Percentiles rank a stretch among this genome's conserved stretches.
Evolutionary conservation across 257 asterid species (phyloP).

Genomic region (Nemophila menziesii): DNA sequence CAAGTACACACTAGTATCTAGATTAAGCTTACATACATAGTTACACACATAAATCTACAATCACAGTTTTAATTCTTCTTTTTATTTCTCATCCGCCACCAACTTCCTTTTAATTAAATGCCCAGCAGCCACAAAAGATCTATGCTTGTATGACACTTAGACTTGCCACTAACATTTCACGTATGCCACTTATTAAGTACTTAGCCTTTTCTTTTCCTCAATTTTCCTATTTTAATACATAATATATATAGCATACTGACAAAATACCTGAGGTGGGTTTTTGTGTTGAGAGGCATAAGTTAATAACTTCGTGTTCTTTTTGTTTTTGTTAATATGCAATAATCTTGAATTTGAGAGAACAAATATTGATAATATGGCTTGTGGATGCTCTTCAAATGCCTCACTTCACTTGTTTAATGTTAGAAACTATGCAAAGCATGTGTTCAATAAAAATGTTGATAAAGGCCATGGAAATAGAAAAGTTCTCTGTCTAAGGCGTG

Average conservation of each 20-base stretch:
- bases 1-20: no score
- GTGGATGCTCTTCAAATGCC: conserved; percentile 66
- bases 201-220: no score
- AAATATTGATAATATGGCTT: conserved; percentile 41
- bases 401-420: conserved; percentile 26
- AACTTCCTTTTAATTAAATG: no score
- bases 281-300: conserved; percentile 13
- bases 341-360: conserved; percentile 56
- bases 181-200: no score
- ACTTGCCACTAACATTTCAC: background rate
- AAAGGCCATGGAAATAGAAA: conserved; percentile 34
- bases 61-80: no score
- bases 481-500: conserved; percentile 38
- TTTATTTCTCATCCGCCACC: background rate
- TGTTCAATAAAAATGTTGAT: conserved; percentile 31
- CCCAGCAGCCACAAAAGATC: background rate
- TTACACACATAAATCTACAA: no score
- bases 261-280: conserved; percentile 32
- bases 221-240: no score
- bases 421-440: conserved; percentile 27
- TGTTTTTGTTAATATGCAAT: conserved; percentile 39
- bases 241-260: conserved; percentile 24
- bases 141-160: no score
- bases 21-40: no score
- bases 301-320: conserved; percentile 9